These are phyloP conservation scores for Ganoderma resinaceum DNA, from an alignment of 1,284 basidiomycete species.

Conservation along the genomic window DNA sequence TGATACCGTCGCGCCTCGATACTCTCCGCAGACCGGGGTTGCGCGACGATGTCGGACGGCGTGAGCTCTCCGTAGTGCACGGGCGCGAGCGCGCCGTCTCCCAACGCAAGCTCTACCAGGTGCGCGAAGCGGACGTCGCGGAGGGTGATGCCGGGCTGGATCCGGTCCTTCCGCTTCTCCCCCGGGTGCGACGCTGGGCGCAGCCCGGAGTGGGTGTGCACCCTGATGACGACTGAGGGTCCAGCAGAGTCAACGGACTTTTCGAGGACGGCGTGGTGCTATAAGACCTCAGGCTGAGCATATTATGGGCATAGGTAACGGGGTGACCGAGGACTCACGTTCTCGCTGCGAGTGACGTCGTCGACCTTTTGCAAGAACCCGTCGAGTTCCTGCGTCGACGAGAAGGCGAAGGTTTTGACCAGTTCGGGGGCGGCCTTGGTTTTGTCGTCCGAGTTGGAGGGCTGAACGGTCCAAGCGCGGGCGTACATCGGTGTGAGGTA, in stretches of 20 bases:
- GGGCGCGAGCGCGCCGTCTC: neutral
- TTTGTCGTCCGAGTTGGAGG: conserved; percentile 22
- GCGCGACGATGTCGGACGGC: neutral
- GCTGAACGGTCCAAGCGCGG: conserved; percentile 43
- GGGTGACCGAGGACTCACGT: conserved; percentile 37
- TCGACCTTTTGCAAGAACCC: conserved; percentile 40
- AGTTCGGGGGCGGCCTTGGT: conserved; percentile 22
- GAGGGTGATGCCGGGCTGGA: conserved; percentile 51
- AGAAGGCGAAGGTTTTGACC: conserved; percentile 39
- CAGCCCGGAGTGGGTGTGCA: conserved; percentile 42
- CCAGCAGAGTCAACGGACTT: neutral
- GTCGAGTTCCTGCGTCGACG: conserved; percentile 31
- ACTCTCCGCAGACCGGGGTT: conserved; percentile 6
- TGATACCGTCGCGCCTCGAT: conserved; percentile 5
- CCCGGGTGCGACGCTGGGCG: conserved; percentile 9
- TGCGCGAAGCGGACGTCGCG: conserved; percentile 61
- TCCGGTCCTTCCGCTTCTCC: conserved; percentile 21
- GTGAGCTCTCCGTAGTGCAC: neutral
- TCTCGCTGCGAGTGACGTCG: conserved; percentile 38
- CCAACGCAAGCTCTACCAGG: conserved; percentile 23
- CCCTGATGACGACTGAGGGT: conserved; percentile 16
- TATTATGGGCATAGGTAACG: neutral
- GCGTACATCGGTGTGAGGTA: conserved; percentile 43
- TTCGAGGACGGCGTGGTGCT: conserved; percentile 23
- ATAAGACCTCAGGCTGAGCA: neutral